A percentile compares a stretch with the other conserved stretches of the same genome.
phyloP scores from a whole-genome alignment of 495 filamentous ascomycete species.

The Hyaloscypha finlandica region DNA sequence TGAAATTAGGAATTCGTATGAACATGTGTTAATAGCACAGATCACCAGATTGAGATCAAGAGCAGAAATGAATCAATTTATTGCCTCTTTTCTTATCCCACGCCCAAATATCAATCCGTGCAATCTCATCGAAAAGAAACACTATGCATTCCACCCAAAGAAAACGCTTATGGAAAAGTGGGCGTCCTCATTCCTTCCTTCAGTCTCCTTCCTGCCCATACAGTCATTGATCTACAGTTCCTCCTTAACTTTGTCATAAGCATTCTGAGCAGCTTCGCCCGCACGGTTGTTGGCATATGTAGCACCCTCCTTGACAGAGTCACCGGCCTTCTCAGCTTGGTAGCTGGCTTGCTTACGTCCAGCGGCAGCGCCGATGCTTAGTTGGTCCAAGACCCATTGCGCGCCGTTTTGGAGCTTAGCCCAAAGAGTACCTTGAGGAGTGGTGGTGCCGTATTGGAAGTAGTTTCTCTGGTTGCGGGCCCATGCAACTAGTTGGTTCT shows the following conservation, averaged over 20 bases:
- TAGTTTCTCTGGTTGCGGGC: conserved; percentile 73
- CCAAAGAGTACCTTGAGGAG: conserved; percentile 63
- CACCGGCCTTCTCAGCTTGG: conserved; percentile 35
- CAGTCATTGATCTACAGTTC: conserved; percentile 28
- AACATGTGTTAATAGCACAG: not conserved
- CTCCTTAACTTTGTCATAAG: conserved; percentile 32
- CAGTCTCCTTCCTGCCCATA: not conserved
- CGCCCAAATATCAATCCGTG: not conserved
- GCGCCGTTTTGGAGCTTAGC: conserved; percentile 60
- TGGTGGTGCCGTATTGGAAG: conserved; percentile 75
- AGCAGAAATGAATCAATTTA: conserved; percentile 2
- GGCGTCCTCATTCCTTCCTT: not conserved
- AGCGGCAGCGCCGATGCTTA: conserved; percentile 63
- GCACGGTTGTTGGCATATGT: conserved; percentile 35
- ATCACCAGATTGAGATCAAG: not conserved
- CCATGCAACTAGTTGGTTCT: conserved; percentile 64
- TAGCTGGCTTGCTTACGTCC: conserved; percentile 58
- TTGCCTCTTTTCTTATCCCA: conserved; percentile 3
- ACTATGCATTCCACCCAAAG: not conserved
- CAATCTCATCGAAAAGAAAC: conserved; percentile 5
- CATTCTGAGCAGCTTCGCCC: conserved; percentile 39
- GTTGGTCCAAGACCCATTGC: conserved; percentile 41
- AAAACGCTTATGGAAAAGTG: not conserved
- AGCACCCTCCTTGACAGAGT: conserved; percentile 31
- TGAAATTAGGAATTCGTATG: too few species aligned